A percentile compares a stretch with the other conserved stretches of the same genome.
Evolutionary conservation across 2,329 filamentous ascomycete genomes (phyloP).

Genomic region (Aspergillus carbonarius): DNA sequence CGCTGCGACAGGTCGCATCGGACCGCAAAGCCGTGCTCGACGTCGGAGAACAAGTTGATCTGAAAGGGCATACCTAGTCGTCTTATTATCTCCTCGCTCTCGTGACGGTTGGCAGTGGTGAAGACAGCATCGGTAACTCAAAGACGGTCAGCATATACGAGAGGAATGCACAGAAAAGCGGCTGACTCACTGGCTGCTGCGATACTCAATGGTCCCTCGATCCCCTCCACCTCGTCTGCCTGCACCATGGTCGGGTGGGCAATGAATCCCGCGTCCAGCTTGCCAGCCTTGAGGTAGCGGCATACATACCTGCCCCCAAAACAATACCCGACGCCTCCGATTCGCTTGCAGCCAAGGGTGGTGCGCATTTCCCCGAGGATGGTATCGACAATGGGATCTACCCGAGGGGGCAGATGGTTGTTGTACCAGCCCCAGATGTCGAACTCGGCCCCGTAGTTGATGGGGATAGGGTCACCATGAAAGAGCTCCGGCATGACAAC

Average conservation of each 20-base stretch:
- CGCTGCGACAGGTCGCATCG: slow-evolving; percentile 60
- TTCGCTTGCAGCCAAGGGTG: slow-evolving; percentile 17
- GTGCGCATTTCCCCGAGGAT: slow-evolving; percentile 39
- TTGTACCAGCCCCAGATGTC: slow-evolving; percentile 45
- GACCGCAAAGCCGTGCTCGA: slow-evolving; percentile 71
- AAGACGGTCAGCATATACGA: not conserved
- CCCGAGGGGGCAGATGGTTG: slow-evolving; percentile 39
- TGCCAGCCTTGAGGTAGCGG: slow-evolving; percentile 15
- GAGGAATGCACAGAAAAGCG: not conserved
- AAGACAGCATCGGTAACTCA: slow-evolving; percentile 60
- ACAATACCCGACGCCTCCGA: slow-evolving; percentile 52
- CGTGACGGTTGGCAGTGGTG: slow-evolving; percentile 58
- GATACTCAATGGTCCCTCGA: slow-evolving; percentile 21
- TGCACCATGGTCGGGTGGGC: slow-evolving; percentile 23
- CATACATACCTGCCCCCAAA: slow-evolving; percentile 54
- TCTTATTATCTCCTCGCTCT: slow-evolving; percentile 58
- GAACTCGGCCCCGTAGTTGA: slow-evolving; percentile 54
- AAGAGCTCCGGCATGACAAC: slow-evolving; percentile 68
- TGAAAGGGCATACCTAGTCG: slow-evolving; percentile 61
- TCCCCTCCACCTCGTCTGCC: slow-evolving; percentile 12
- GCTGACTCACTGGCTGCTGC: slow-evolving; percentile 16
- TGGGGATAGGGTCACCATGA: slow-evolving; percentile 58
- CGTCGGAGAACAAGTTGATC: slow-evolving; percentile 68
- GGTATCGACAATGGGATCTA: slow-evolving; percentile 51
- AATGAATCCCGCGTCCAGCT: slow-evolving; percentile 18